Conservation (phyloP, 2,329 filamentous ascomycete species). For the Aspergillus novoparasiticus region DNA sequence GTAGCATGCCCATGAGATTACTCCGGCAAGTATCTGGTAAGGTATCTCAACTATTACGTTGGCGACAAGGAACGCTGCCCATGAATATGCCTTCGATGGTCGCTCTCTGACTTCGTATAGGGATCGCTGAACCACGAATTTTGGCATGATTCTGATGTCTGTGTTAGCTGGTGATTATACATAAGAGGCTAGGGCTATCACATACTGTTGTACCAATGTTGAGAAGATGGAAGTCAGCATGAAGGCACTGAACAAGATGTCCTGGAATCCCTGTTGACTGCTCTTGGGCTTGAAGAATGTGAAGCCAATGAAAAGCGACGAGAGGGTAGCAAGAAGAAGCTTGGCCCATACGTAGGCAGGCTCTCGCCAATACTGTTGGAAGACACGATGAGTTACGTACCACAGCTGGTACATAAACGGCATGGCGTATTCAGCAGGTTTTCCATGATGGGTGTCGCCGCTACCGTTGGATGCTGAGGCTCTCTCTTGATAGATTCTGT, state of each 20-base stretch:
- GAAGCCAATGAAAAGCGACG: slow-evolving; percentile 76
- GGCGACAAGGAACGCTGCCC: slow-evolving; percentile 81
- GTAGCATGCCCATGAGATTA: slow-evolving; percentile 78
- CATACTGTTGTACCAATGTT: slow-evolving; percentile 55
- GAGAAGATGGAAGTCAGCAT: slow-evolving; percentile 66
- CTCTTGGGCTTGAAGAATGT: slow-evolving; percentile 74
- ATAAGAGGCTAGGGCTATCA: slow-evolving; percentile 39
- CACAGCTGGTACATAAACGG: slow-evolving; percentile 67
- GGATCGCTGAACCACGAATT: slow-evolving; percentile 78
- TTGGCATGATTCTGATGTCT: slow-evolving; percentile 63
- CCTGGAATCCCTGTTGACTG: slow-evolving; percentile 76
- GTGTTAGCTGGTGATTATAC: slow-evolving; percentile 5
- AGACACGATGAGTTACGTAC: slow-evolving; percentile 71
- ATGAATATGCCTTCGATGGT: slow-evolving; percentile 80
- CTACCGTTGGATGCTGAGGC: slow-evolving; percentile 36
- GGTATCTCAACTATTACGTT: slow-evolving; percentile 84
- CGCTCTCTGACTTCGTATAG: slow-evolving; percentile 85
- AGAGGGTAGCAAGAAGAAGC: slow-evolving; percentile 63
- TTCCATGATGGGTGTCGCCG: slow-evolving; percentile 59
- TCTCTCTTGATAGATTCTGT: slow-evolving; percentile 56
- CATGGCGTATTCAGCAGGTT: slow-evolving; percentile 86
- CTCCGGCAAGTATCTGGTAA: slow-evolving; percentile 74
- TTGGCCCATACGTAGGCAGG: slow-evolving; percentile 87
- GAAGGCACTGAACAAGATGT: slow-evolving; percentile 86
- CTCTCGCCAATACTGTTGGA: slow-evolving; percentile 87